phyloP scores from a whole-genome alignment of 2,329 filamentous ascomycete genomes.

The Trichoderma arundinaceum region DNA sequence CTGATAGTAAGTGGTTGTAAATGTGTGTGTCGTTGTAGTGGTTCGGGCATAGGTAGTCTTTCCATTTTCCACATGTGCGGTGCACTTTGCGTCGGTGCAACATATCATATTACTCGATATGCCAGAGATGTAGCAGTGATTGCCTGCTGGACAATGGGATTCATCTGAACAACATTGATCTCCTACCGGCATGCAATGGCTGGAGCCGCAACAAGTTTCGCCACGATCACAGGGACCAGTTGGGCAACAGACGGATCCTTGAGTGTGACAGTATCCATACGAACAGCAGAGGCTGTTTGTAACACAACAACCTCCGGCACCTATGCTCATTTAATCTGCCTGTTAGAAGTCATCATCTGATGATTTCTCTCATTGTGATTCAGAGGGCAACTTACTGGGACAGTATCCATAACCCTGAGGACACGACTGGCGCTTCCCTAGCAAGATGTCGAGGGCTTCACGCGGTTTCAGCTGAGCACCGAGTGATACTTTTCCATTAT shows the following conservation, averaged over 20 bases:
- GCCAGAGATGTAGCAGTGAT: constrained; percentile 33
- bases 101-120: constrained; percentile 30
- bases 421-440: constrained; percentile 35
- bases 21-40: constrained; percentile 32
- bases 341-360: background rate
- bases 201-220: constrained; percentile 35
- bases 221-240: constrained; percentile 34
- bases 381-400: constrained; percentile 15
- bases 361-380: background rate
- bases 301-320: constrained; percentile 35
- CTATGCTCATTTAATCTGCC: background rate
- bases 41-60: constrained; percentile 34
- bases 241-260: constrained; percentile 35
- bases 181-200: constrained; percentile 36
- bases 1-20: constrained; percentile 29
- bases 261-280: constrained; percentile 38
- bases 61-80: constrained; percentile 36
- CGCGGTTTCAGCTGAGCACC: constrained; percentile 15
- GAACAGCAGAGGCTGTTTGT: constrained; percentile 33
- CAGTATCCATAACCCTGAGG: constrained; percentile 37
- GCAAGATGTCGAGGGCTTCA: constrained; percentile 23
- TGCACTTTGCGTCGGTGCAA: constrained; percentile 38
- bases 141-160: constrained; percentile 36
- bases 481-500: constrained; percentile 4
- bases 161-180: constrained; percentile 37